Percentiles rank a stretch among this genome's conserved stretches.
Conservation (phyloP, 148 eudicot genomes). For the Vaccinium darrowii region DNA sequence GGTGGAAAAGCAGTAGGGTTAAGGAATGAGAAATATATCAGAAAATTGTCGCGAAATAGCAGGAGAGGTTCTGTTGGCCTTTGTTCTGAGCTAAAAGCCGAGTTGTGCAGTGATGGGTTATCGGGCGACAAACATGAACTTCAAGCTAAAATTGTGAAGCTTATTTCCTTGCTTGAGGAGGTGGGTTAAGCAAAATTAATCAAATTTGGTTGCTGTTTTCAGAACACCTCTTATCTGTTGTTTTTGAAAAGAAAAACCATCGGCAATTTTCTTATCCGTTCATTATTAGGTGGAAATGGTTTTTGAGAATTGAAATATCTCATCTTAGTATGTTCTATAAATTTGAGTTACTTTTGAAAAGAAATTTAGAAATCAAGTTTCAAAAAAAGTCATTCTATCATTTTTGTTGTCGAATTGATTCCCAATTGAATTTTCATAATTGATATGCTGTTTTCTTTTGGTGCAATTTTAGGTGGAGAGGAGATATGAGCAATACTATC, state of each 20-base stretch:
- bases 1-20: too few relatives aligned
- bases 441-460: background rate
- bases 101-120: slow-evolving; percentile 44
- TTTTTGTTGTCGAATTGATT: background rate
- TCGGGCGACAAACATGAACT: slow-evolving; percentile 53
- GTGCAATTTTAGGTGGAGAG: slow-evolving; percentile 68
- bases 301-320: too few relatives aligned
- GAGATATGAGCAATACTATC: slow-evolving; percentile 69
- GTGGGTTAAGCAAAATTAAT: slow-evolving; percentile 31
- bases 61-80: slow-evolving; percentile 36
- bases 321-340: too few relatives aligned
- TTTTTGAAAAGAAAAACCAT: too few relatives aligned
- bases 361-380: too few relatives aligned
- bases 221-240: background rate
- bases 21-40: slow-evolving; percentile 38
- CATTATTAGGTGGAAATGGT: too few relatives aligned
- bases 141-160: slow-evolving; percentile 64
- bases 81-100: slow-evolving; percentile 54
- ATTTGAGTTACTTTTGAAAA: too few relatives aligned
- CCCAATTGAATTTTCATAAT: background rate
- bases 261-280: too few relatives aligned
- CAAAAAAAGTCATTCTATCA: too few relatives aligned
- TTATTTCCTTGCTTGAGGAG: slow-evolving; percentile 79
- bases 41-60: slow-evolving; percentile 47
- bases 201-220: background rate